phyloP scores from a whole-genome alignment of 805 yeast genomes.

The Kazachstania psychrophila region DNA sequence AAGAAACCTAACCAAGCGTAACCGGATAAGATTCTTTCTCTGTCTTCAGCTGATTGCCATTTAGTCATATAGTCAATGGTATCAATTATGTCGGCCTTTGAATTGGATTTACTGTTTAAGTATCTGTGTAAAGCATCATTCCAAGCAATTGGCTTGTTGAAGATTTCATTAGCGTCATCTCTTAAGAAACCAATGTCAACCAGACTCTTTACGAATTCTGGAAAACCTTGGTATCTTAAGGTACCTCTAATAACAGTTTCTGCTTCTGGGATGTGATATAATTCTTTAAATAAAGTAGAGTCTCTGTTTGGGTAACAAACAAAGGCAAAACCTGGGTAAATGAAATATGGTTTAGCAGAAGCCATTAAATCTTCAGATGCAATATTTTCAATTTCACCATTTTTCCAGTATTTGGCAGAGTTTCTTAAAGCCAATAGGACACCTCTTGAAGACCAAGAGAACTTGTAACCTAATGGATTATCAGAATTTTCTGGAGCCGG shows the following conservation, averaged over 20 bases:
- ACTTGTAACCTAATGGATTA: conserved; percentile 97
- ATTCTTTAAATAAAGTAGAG: conserved; percentile 85
- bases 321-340: conserved; percentile 90
- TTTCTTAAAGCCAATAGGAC: conserved; percentile 92
- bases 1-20: conserved; percentile 91
- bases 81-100: conserved; percentile 64
- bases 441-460: conserved; percentile 99
- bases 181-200: conserved; percentile 89
- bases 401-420: conserved; percentile 79
- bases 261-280: conserved; percentile 93
- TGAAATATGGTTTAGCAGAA: conserved; percentile 87
- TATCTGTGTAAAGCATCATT: conserved; percentile 73
- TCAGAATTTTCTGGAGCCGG: conserved; percentile 98
- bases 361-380: conserved; percentile 89
- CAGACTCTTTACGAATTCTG: conserved; percentile 89
- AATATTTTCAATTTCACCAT: conserved; percentile 73
- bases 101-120: conserved; percentile 61
- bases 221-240: conserved; percentile 96
- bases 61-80: conserved; percentile 69
- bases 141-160: conserved; percentile 64
- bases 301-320: conserved; percentile 98
- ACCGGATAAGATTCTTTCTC: conserved; percentile 80
- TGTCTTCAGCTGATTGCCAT: conserved; percentile 73
- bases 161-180: conserved; percentile 58
- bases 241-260: conserved; percentile 96